phyloP scores from a whole-genome alignment of 768 basidiomycete species.

The Ramaria sp. region DNA sequence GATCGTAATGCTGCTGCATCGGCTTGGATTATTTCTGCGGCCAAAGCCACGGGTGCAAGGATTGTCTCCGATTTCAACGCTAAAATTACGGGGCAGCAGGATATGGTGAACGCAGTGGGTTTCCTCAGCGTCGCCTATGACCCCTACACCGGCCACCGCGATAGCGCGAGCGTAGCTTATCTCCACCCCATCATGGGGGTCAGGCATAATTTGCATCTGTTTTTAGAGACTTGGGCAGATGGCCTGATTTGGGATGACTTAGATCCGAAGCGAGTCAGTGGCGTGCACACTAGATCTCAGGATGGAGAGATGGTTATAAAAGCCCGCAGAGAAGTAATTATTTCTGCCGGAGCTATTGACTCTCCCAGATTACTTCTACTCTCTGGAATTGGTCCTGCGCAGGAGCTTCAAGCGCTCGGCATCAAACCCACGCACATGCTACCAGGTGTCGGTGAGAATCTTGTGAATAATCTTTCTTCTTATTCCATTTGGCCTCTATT shows the following conservation, averaged over 20 bases:
- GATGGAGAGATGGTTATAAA: neutral
- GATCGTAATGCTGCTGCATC: neutral
- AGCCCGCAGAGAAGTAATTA: constrained; percentile 1
- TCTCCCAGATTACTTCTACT: constrained; percentile 28
- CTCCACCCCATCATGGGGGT: constrained; percentile 1
- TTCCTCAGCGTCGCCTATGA: neutral
- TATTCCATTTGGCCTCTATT: neutral
- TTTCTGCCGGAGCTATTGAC: constrained; percentile 17
- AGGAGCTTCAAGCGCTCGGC: constrained; percentile 18
- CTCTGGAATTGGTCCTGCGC: constrained; percentile 29
- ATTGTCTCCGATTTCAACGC: neutral
- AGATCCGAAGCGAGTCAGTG: neutral
- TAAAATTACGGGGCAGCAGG: neutral
- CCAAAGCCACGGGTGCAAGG: neutral
- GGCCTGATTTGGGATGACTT: neutral
- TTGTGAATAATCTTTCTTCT: constrained; percentile 14
- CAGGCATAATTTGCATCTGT: neutral
- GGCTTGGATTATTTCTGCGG: neutral
- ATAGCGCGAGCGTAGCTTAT: neutral
- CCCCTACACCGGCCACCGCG: neutral
- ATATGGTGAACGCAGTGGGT: neutral
- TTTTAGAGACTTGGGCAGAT: neutral
- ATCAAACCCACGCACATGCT: constrained; percentile 26
- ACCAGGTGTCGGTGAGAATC: constrained; percentile 32
- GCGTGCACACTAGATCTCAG: neutral